phyloP scores from a whole-genome alignment of 2,329 filamentous ascomycete genomes.

The Calonectria montana region DNA sequence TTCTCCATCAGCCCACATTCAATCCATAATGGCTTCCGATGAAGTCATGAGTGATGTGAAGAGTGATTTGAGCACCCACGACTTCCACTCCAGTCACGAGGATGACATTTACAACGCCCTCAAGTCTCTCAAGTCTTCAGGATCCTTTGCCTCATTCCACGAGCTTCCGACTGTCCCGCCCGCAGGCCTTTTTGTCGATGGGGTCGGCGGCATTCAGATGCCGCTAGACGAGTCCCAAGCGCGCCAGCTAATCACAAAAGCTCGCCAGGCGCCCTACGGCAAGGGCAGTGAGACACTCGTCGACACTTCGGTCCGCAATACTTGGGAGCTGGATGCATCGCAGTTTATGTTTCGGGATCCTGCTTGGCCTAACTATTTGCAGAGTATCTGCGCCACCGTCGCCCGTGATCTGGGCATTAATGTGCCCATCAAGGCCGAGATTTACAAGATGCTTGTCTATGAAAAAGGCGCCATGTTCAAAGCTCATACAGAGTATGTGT shows the following conservation, averaged over 20 bases:
- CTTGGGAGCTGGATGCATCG: conserved; percentile 53
- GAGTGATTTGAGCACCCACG: no score
- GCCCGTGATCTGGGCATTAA: conserved; percentile 47
- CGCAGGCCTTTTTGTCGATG: neutral
- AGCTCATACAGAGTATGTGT: conserved; percentile 53
- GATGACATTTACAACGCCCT: no score
- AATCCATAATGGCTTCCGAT: no score
- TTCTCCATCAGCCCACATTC: no score
- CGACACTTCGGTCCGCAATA: conserved; percentile 54
- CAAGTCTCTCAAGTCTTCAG: no score
- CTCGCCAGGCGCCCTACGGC: conserved; percentile 49
- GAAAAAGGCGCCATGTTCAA: conserved; percentile 62
- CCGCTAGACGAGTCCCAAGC: neutral
- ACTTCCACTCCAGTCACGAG: no score
- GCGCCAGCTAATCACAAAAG: neutral
- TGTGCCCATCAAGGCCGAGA: conserved; percentile 46
- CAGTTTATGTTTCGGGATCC: conserved; percentile 53
- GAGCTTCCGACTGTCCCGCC: neutral
- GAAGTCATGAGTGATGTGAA: no score
- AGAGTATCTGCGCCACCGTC: conserved; percentile 37
- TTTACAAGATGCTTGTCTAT: conserved; percentile 62
- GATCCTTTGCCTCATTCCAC: neutral
- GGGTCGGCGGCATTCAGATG: neutral
- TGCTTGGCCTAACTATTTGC: conserved; percentile 44
- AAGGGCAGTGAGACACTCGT: conserved; percentile 54